Conservation (phyloP, 805 yeast genomes). For the Candida vartiovaarae region DNA sequence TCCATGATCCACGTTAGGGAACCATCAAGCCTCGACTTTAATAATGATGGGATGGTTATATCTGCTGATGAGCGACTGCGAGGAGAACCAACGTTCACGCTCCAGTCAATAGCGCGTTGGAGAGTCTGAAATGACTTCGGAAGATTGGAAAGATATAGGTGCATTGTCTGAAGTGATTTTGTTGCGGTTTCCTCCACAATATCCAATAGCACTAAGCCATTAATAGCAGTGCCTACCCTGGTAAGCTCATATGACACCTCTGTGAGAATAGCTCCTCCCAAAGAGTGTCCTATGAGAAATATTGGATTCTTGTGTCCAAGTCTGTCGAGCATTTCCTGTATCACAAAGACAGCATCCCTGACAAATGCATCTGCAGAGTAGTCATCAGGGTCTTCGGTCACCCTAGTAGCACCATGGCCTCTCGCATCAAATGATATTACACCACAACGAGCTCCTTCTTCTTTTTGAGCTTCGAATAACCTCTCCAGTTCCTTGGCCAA, state of each 20-base stretch:
- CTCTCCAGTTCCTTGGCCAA: slow-evolving; percentile 32
- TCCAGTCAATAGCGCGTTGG: slow-evolving; percentile 75
- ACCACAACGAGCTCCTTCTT: slow-evolving; percentile 42
- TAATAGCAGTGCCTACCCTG: slow-evolving; percentile 24
- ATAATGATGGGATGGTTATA: slow-evolving; percentile 70
- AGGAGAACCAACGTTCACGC: slow-evolving; percentile 45
- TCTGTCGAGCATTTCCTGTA: slow-evolving; percentile 30
- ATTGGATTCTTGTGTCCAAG: slow-evolving; percentile 25
- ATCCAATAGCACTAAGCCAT: slow-evolving; percentile 77
- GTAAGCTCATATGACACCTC: slow-evolving; percentile 32
- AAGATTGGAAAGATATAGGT: slow-evolving; percentile 51
- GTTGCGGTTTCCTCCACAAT: slow-evolving; percentile 93
- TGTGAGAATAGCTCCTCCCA: slow-evolving; percentile 85
- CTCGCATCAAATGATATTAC: slow-evolving; percentile 70
- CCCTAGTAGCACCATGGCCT: slow-evolving; percentile 66
- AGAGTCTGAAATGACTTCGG: slow-evolving; percentile 52
- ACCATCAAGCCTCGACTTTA: slow-evolving; percentile 25
- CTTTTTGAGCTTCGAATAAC: slow-evolving; percentile 15
- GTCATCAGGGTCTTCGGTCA: slow-evolving; percentile 22
- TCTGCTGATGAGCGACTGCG: slow-evolving; percentile 55
- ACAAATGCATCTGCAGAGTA: slow-evolving; percentile 46
- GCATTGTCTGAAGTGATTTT: slow-evolving; percentile 60
- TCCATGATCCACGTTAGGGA: slow-evolving; percentile 57
- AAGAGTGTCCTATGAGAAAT: slow-evolving; percentile 77
- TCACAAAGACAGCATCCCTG: slow-evolving; percentile 48